Evolutionary conservation across 495 filamentous ascomycete genomes (phyloP), one percentile per base, ranked within the genome.

Genomic region (Hypoxylon rickii): DNA sequence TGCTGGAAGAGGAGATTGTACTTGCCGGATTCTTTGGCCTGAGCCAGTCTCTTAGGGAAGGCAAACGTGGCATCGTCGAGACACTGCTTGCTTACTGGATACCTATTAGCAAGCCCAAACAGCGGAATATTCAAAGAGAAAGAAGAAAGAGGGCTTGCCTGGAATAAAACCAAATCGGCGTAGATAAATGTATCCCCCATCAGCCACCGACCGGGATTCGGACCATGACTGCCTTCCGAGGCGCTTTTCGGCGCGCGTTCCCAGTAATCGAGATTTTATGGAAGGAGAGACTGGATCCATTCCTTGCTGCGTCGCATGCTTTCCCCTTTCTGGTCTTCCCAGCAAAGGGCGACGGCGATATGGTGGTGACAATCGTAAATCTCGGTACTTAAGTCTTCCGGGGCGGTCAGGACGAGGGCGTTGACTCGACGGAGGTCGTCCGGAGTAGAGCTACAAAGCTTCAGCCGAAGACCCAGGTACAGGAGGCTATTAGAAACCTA

Each of bases 1-100:
- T n/a, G n/a, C n/a, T n/a, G n/a, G 67, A 85, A 84, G 17, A 88
- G 69, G 32, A 65, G 51, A 11, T 70, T 63, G 51, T 76, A 81
- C 55, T 81, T 75, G 36, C 79, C 77, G 7, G 76, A 71, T 33
- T 73, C 60, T 65, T 71, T 69, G 32, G 75, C 42, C 64, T 72
- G 69, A 18, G 18, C 50, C 69, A 83, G 66, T 46, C 83, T 82
- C 58, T 82, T 85, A 19, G 84, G 86, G 52, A 89, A 89, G 52
- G 82, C 80, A 71, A 76, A 86, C 24, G 68, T 71, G n/a, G 78
- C 58, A 11, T 82, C 77, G 64, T 79, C 77, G 26, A 78, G 44
- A 33, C 73, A 76, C 70, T 78, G 19, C 21, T 13, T 15, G 24
- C n/a, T 36, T 44, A 7, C n/a, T n/a, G n/a, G n/a, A n/a, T n/a